Evolutionary conservation across 2,329 filamentous ascomycete genomes (phyloP).

Genomic region (Ramularia collo-cygni): DNA sequence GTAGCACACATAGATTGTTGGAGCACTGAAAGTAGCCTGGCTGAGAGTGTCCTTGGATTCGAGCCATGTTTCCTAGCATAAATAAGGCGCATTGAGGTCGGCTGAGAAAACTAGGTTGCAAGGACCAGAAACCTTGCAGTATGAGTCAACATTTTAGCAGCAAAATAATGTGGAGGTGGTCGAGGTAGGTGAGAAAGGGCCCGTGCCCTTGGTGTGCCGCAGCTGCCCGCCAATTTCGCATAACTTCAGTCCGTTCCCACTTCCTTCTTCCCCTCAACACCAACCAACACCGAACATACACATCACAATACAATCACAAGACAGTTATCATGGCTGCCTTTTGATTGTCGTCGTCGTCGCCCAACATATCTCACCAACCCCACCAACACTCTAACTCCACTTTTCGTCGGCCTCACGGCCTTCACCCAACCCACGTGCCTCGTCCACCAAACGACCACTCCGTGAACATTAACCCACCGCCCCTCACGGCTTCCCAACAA

Average conservation of each 20-base stretch:
- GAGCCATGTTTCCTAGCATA: no score
- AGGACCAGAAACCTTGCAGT: no score
- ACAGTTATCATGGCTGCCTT: conserved; percentile 30
- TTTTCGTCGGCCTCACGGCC: conserved; percentile 27
- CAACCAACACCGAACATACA: conserved; percentile 15
- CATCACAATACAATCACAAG: conserved; percentile 14
- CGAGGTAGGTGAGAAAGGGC: no score
- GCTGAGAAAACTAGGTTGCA: no score
- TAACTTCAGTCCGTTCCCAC: background rate
- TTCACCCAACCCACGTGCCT: conserved; percentile 28
- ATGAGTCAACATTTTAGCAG: no score
- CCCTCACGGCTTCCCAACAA: conserved; percentile 69
- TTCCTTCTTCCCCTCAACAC: conserved; percentile 9
- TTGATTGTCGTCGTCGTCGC: conserved; percentile 22
- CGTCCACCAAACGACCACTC: conserved; percentile 40
- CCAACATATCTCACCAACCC: conserved; percentile 25
- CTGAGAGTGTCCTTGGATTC: no score
- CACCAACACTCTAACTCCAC: conserved; percentile 18
- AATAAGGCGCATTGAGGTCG: no score
- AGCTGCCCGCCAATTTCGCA: no score
- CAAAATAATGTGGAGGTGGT: no score
- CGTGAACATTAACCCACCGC: conserved; percentile 63
- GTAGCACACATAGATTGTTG: no score
- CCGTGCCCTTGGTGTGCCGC: no score
- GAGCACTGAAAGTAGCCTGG: no score